phyloP scores from a whole-genome alignment of 2,329 filamentous ascomycete genomes.

The Cercospora berteroae region DNA sequence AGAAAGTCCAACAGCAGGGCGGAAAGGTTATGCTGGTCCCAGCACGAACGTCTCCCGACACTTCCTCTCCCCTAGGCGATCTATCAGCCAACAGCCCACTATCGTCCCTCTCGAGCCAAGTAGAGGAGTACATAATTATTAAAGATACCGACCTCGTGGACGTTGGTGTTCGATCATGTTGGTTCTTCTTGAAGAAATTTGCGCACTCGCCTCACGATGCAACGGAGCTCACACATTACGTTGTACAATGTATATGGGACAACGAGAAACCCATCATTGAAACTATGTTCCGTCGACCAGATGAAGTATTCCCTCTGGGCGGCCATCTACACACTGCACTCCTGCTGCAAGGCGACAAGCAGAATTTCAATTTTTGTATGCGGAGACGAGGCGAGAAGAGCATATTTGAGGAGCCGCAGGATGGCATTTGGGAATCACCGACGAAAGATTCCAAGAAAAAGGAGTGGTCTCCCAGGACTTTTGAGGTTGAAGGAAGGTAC shows the following conservation, averaged over 20 bases:
- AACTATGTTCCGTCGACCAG: conserved; percentile 1
- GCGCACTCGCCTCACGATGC: background rate
- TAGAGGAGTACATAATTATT: background rate
- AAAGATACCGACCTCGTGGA: background rate
- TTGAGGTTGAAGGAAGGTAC: background rate
- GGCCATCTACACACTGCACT: background rate
- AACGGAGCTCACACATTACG: background rate
- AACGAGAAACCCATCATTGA: conserved; percentile 2
- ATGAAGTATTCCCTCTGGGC: conserved; percentile 2
- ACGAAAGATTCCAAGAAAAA: background rate
- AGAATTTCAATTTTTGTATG: conserved; percentile 11
- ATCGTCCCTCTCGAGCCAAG: background rate
- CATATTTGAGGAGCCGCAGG: background rate
- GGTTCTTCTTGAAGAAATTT: conserved; percentile 1
- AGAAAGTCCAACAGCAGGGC: background rate
- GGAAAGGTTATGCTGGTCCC: background rate
- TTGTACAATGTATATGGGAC: conserved; percentile 2
- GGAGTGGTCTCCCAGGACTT: conserved; percentile 1
- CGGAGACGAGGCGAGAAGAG: background rate
- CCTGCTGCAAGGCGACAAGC: background rate
- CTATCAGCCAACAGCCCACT: background rate
- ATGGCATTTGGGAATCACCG: conserved; percentile 1
- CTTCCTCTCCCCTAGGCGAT: background rate
- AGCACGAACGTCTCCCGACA: background rate
- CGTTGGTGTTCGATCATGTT: background rate